A percentile compares a stretch with the other conserved stretches of the same genome.
phyloP scores from a whole-genome alignment of 2,329 filamentous ascomycete genomes.

The Fusarium phyllophilum region DNA sequence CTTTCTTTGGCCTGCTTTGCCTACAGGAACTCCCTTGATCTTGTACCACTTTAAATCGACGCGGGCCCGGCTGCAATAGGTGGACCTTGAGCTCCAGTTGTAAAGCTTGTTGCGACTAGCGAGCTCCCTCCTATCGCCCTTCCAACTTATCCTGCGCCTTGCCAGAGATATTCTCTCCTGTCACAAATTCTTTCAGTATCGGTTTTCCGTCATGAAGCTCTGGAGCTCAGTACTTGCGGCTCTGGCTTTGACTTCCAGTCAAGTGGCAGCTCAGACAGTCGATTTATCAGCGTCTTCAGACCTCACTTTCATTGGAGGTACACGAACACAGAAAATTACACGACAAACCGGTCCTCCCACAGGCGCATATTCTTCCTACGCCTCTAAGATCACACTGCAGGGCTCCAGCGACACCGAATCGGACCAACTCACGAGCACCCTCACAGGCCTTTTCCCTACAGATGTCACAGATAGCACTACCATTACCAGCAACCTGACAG shows the following conservation, averaged over 20 bases:
- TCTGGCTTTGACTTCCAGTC: constrained; percentile 38
- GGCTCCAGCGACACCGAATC: constrained; percentile 27
- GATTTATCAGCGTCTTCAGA: constrained; percentile 47
- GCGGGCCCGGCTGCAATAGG: neutral
- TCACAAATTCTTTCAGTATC: neutral
- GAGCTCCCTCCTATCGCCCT: constrained; percentile 6
- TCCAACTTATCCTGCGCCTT: constrained; percentile 1
- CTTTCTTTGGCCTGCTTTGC: constrained; percentile 6
- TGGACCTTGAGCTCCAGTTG: constrained; percentile 2
- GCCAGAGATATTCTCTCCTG: neutral
- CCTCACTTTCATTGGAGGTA: constrained; percentile 52
- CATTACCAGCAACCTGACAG: constrained; percentile 52
- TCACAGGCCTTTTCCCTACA: constrained; percentile 56
- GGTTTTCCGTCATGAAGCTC: constrained; percentile 40
- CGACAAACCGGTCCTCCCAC: constrained; percentile 48
- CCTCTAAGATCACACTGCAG: constrained; percentile 40
- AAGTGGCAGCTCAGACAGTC: constrained; percentile 42
- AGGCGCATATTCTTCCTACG: constrained; percentile 42
- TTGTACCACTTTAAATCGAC: constrained; percentile 6
- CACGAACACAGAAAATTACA: constrained; percentile 52
- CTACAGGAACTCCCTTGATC: neutral
- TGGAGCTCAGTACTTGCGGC: constrained; percentile 34
- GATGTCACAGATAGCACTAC: constrained; percentile 43
- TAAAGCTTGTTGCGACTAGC: constrained; percentile 20
- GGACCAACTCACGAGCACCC: constrained; percentile 53